Percentiles rank a stretch among this genome's conserved stretches.
phyloP scores from a whole-genome alignment of 805 yeast species.

The Blastobotrys robertii region DNA sequence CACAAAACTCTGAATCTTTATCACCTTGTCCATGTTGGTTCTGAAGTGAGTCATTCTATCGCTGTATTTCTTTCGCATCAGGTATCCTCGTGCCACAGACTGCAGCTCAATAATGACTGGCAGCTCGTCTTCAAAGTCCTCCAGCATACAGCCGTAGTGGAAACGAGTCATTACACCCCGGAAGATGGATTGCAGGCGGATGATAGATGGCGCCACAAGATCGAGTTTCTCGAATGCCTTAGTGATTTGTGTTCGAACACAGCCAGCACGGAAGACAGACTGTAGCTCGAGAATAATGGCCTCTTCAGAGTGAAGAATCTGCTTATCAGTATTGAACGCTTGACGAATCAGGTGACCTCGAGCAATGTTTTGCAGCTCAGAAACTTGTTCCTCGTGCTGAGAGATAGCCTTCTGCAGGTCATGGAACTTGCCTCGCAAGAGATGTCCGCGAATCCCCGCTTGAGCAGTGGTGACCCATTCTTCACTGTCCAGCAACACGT shows the following conservation, averaged over 20 bases:
- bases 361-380: slow-evolving; percentile 43
- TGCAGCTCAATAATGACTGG: slow-evolving; percentile 26
- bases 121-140: slow-evolving; percentile 27
- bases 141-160: slow-evolving; percentile 22
- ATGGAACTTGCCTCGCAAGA: slow-evolving; percentile 12
- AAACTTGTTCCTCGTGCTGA: slow-evolving; percentile 34
- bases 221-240: slow-evolving; percentile 16
- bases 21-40: slow-evolving; percentile 45
- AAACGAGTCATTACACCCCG: slow-evolving; percentile 30
- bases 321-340: slow-evolving; percentile 21
- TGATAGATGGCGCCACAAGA: slow-evolving; percentile 15
- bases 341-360: slow-evolving; percentile 41
- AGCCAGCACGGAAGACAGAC: slow-evolving; percentile 42
- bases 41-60: slow-evolving; percentile 39
- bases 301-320: slow-evolving; percentile 4
- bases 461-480: slow-evolving; percentile 21
- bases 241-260: slow-evolving; percentile 12
- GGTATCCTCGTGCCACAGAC: slow-evolving; percentile 24
- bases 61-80: slow-evolving; percentile 20
- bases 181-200: slow-evolving; percentile 28
- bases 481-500: slow-evolving; percentile 12
- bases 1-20: slow-evolving; percentile 65
- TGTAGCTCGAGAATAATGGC: slow-evolving; percentile 38
- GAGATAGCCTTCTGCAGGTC: slow-evolving; percentile 14
- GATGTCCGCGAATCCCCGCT: slow-evolving; percentile 29